Evolutionary conservation across 2,329 filamentous ascomycete genomes (phyloP), one percentile per base, ranked within the genome.

Genomic region (Ophiobolus disseminans): DNA sequence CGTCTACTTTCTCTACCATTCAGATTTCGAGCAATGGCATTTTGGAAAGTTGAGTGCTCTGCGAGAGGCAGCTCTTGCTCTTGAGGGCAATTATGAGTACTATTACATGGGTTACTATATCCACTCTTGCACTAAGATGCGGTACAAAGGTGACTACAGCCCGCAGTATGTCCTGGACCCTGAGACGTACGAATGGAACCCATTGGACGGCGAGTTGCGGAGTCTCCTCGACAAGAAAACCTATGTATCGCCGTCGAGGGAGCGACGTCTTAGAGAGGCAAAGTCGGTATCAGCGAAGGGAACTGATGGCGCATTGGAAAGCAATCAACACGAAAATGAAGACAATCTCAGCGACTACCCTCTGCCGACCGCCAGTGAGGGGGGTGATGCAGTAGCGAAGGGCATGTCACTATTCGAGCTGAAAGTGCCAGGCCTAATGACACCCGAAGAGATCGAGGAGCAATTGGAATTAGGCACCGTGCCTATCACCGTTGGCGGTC

Each of bases 91-190:
- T 0, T 91, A 92, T 61, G 75, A 81, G 34, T 91, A 84, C 78
- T 94, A 90, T 82, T 94, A 93, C 73, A 87, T 87, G 85, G 85
- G 90, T 5, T 93, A 86, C 71, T 94, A 93, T 63, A 93, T 94
- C 50, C 89, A 92, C 69, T 85, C 77, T 45, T 93, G 89, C 63
- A 79, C 82, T 43, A 94, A 94, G 76, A 93, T 94, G 90, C 80
- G 81, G 60, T 94, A 94, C 77, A 94, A 94, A 76, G 87, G 86
- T 48, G 87, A 91, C 65, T 94, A 89, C 68, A 78, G 80, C 9
- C 89, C 89, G 1, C 88, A 91, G 65, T 83, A 86, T 62, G 80
- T 94, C 9, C 79, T 93, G 9, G 87, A 92, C 56, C 87, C 88
- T 0, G 82, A 86, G 53, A 81, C 80, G 0, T 77, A 86, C 54